A percentile compares a stretch with the other conserved stretches of the same genome.
Conservation (phyloP, 805 yeast species). For the Saccharomycodes ludwigii region DNA sequence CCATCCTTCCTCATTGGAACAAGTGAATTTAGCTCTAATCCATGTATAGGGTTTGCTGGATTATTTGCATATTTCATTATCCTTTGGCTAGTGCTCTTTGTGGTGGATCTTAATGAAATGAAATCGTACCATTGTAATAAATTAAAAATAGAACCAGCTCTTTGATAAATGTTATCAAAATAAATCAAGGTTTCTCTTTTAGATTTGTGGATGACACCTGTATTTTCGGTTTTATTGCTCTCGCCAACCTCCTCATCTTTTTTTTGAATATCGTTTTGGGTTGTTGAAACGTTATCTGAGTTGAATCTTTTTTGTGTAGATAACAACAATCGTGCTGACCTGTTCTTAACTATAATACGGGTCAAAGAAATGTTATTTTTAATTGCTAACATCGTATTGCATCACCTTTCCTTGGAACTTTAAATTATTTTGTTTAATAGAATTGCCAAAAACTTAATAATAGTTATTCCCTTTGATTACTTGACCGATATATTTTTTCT, state of each 20-base stretch:
- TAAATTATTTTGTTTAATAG: too few species aligned
- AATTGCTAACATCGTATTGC: too few species aligned
- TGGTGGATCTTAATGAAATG: conserved; percentile 23
- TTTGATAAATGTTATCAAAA: conserved; percentile 43
- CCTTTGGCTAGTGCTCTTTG: conserved; percentile 28
- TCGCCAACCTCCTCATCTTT: conserved; percentile 42
- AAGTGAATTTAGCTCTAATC: conserved; percentile 41
- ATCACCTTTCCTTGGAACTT: too few species aligned
- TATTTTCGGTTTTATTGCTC: conserved; percentile 37
- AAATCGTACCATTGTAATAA: conserved; percentile 31
- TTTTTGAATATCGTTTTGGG: conserved; percentile 30
- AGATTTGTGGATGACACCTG: conserved; percentile 43
- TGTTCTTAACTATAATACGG: too few species aligned
- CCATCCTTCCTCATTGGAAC: conserved; percentile 76
- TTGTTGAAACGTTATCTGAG: too few species aligned
- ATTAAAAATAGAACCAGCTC: conserved; percentile 34
- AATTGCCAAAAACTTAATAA: too few species aligned
- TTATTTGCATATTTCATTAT: conserved; percentile 30
- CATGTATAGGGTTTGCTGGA: conserved; percentile 24
- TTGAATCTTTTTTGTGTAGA: too few species aligned
- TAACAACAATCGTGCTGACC: too few species aligned
- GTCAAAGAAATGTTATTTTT: too few species aligned
- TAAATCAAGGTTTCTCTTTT: conserved; percentile 40
- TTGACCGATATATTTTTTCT: too few species aligned
- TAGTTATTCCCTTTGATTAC: too few species aligned